A percentile compares a stretch with the other conserved stretches of the same genome.
Evolutionary conservation across 1,284 basidiomycete species (phyloP).

Genomic region (Retiboletus flavoniger): DNA sequence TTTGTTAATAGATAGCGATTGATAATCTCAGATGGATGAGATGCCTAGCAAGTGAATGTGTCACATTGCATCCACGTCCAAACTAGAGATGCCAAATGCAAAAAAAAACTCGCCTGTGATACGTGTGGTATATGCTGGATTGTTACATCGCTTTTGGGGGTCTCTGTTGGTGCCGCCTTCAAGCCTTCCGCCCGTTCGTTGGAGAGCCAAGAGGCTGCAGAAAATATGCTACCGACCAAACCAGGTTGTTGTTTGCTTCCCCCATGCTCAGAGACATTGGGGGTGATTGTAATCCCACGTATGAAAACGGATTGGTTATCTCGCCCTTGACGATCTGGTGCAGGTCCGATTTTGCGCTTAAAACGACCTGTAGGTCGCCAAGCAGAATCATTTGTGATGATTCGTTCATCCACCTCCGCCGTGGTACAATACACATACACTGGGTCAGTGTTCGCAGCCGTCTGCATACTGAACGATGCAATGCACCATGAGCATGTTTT

Average conservation of each 20-base stretch:
- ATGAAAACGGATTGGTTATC: background rate
- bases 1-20: background rate
- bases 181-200: background rate
- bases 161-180: background rate
- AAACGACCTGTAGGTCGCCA: background rate
- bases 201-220: no score
- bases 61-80: no score
- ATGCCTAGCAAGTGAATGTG: background rate
- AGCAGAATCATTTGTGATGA: background rate
- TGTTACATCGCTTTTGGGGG: background rate
- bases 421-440: background rate
- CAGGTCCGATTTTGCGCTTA: background rate
- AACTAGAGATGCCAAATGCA: background rate
- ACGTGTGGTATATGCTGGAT: background rate
- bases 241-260: background rate
- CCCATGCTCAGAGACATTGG: background rate
- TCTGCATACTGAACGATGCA: background rate
- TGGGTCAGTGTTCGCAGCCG: background rate
- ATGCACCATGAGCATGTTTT: background rate
- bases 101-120: background rate
- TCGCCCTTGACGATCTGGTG: background rate
- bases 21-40: slow-evolving; percentile 5
- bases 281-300: background rate
- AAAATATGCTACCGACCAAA: background rate
- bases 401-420: background rate